Evolutionary conservation across 768 basidiomycete genomes (phyloP).

Genomic region (Pleurotus tuoliensis): DNA sequence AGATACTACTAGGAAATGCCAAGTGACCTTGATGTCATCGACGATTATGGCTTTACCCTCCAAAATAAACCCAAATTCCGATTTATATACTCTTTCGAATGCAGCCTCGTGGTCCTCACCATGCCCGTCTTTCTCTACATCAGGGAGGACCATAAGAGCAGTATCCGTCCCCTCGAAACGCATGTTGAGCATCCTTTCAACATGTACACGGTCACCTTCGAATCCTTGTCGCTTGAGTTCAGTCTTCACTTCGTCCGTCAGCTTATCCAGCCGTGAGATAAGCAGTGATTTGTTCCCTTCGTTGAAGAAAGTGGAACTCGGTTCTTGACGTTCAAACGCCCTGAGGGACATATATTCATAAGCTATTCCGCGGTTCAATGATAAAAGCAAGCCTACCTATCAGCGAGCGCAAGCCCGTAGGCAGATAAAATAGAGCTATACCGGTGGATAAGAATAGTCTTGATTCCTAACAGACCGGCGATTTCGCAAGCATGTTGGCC

Average conservation of each 20-base stretch:
- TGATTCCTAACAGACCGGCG: slow-evolving; percentile 80
- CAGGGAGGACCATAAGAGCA: slow-evolving; percentile 78
- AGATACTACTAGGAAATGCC: neutral
- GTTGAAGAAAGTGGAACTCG: slow-evolving; percentile 77
- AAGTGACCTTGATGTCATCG: slow-evolving; percentile 80
- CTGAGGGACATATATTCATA: slow-evolving; percentile 31
- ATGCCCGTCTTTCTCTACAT: slow-evolving; percentile 34
- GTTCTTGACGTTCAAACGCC: slow-evolving; percentile 86
- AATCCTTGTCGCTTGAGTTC: slow-evolving; percentile 85
- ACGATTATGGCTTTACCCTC: slow-evolving; percentile 82
- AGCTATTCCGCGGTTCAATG: neutral
- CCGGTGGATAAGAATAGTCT: slow-evolving; percentile 82
- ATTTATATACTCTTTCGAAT: slow-evolving; percentile 77
- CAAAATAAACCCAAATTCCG: slow-evolving; percentile 89
- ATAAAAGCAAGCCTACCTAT: slow-evolving; percentile 37
- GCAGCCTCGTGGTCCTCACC: slow-evolving; percentile 72
- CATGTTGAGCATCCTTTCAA: slow-evolving; percentile 89
- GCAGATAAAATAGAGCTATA: slow-evolving; percentile 93
- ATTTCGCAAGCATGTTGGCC: slow-evolving; percentile 95
- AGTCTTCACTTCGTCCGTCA: slow-evolving; percentile 54
- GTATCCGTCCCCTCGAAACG: slow-evolving; percentile 94
- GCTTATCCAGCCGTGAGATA: slow-evolving; percentile 61
- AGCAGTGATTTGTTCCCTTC: slow-evolving; percentile 52
- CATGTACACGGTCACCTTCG: slow-evolving; percentile 58
- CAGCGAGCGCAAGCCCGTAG: slow-evolving; percentile 90